These are phyloP conservation scores for Sphagnurus paluster DNA, from an alignment of 1,284 basidiomycete genomes.

Conservation along the genomic window DNA sequence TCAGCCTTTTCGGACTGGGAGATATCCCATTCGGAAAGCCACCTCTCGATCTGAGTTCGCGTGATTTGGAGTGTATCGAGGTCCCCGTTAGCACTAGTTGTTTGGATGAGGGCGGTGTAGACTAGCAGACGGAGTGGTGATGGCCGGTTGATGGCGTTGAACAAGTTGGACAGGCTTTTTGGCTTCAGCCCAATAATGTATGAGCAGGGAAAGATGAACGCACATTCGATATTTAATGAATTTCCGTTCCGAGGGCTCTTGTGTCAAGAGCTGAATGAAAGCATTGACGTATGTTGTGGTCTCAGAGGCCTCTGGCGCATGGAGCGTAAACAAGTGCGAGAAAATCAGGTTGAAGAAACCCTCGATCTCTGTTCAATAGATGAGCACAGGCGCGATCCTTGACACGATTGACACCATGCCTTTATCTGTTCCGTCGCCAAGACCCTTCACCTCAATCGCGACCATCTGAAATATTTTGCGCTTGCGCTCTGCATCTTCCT, in stretches of 20 bases:
- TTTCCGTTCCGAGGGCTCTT: conserved; percentile 51
- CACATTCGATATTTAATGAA: conserved; percentile 73
- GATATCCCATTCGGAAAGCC: conserved; percentile 79
- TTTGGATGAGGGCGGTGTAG: conserved; percentile 66
- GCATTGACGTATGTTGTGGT: conserved; percentile 47
- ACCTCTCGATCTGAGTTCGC: conserved; percentile 64
- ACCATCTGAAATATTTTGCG: conserved; percentile 59
- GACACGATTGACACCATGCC: conserved; percentile 42
- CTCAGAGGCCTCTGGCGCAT: conserved; percentile 54
- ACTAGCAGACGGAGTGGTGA: conserved; percentile 70
- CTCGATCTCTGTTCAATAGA: conserved; percentile 61
- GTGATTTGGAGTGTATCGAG: conserved; percentile 69
- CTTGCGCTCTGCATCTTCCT: conserved; percentile 52
- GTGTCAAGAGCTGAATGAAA: conserved; percentile 57
- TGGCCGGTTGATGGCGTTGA: conserved; percentile 76
- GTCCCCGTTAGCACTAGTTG: conserved; percentile 69
- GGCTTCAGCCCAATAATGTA: conserved; percentile 1
- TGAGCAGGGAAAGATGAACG: conserved; percentile 22
- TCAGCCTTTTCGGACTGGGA: conserved; percentile 64
- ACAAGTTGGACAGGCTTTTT: conserved; percentile 80
- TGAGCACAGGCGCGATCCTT: conserved; percentile 5
- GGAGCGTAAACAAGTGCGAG: conserved; percentile 66
- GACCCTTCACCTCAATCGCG: conserved; percentile 57
- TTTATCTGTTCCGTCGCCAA: conserved; percentile 75
- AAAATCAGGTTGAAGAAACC: conserved; percentile 85